Evolutionary conservation across 2,329 filamentous ascomycete genomes (phyloP), one percentile per base, ranked within the genome.

Genomic region (Pyrenophora seminiperda): DNA sequence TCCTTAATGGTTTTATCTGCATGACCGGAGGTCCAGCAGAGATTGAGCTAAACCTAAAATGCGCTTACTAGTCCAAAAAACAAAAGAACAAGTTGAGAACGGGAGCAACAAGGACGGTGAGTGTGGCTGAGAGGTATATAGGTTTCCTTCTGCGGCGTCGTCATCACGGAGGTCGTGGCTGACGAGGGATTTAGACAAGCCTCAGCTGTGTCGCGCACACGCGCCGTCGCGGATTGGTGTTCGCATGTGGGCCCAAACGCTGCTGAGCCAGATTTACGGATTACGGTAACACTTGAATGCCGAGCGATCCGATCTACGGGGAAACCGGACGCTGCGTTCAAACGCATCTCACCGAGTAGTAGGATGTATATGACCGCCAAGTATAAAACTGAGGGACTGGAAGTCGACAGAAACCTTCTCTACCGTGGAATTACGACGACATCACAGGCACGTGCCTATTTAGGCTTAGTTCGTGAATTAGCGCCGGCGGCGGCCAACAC

Each of bases 1-100:
- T 56, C 38, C 50, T 58, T 52, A 67, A 41, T 7, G 52, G 44
- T 29, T 31, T 45, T 11, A 55, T 55, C 46, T 60, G 49, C 58
- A 65, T 62, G 22, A 56, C 54, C 45, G 42, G 17, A 24, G 34
- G 7, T 9, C 24, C 7, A 27, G 24, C 24, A 27, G 10, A 11
- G 22, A 7, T 7, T 2, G 10, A 7, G 22, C 22, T 24, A 24
- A 5, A 27, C 24, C 24, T 4, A 2, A 27, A 27, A 31, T 18
- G 36, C n/a, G 41, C 24, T 22, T 40, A 24, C 18, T 31, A 3
- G 11, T 10, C 14, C 14, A 33, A 20, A 27, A 34, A 17, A 13
- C 10, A 31, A 51, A 24, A 37, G 24, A 37, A 36, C 27, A 20
- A 19, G 32, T 41, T 13, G 10, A 29, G 29, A 18, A 15, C 41